Percentiles rank a stretch among this genome's conserved stretches.
Evolutionary conservation across 495 filamentous ascomycete genomes (phyloP).

Genomic region (Baudoinia panamericana): DNA sequence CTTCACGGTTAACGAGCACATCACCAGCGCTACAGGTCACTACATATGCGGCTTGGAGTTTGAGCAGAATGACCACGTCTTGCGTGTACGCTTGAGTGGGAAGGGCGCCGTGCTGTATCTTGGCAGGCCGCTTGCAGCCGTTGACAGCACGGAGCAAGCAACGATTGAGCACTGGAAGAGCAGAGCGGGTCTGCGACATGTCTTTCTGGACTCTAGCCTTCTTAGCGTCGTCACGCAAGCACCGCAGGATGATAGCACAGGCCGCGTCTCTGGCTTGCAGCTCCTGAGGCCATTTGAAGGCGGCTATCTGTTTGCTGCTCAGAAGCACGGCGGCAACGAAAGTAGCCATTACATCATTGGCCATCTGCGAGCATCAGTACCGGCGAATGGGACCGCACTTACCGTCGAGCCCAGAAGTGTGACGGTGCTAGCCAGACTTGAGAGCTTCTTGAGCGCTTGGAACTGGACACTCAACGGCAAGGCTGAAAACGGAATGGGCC

Average conservation of each 20-base stretch:
- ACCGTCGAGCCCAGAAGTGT: slow-evolving; percentile 3
- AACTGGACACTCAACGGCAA: slow-evolving; percentile 4
- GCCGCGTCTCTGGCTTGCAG: slow-evolving; percentile 12
- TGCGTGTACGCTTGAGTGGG: slow-evolving; percentile 11
- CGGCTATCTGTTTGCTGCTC: slow-evolving; percentile 14
- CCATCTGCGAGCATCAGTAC: not conserved
- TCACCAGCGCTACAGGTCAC: slow-evolving; percentile 12
- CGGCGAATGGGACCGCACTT: not conserved
- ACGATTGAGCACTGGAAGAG: slow-evolving; percentile 11
- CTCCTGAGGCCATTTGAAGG: slow-evolving; percentile 7
- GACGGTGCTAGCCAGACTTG: slow-evolving; percentile 5
- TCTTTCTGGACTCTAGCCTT: slow-evolving; percentile 12
- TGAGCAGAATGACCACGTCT: slow-evolving; percentile 10
- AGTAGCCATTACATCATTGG: slow-evolving; percentile 12
- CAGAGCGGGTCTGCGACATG: slow-evolving; percentile 7
- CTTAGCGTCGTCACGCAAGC: not conserved
- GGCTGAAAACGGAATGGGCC: slow-evolving; percentile 1
- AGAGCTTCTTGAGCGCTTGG: slow-evolving; percentile 12
- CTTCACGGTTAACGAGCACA: slow-evolving; percentile 6
- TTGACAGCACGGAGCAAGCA: not conserved
- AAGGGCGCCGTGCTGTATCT: slow-evolving; percentile 19
- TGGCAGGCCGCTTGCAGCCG: slow-evolving; percentile 6
- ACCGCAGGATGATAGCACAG: not conserved
- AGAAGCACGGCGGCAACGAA: slow-evolving; percentile 7
- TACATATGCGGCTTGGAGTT: slow-evolving; percentile 18